Evolutionary conservation across 2,329 filamentous ascomycete genomes (phyloP).

Genomic region (Verticillium tricorpus): DNA sequence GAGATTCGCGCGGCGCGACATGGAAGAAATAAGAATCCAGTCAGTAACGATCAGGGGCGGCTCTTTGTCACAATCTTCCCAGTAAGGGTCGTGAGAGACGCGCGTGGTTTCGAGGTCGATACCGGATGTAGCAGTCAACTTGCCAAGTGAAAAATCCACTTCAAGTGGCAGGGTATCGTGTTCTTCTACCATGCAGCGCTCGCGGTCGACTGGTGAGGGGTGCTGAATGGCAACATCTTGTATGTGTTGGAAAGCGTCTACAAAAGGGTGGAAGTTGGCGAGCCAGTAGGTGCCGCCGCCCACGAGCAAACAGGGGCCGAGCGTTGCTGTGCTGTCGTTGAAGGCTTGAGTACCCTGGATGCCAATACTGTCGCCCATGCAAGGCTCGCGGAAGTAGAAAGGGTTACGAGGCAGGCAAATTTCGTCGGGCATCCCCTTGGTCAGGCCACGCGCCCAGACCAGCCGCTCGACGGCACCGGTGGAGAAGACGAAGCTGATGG

Average conservation of each 20-base stretch:
- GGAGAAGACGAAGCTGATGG: conserved; percentile 32
- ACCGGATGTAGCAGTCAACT: conserved; percentile 34
- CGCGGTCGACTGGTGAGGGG: conserved; percentile 35
- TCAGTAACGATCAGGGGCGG: conserved; percentile 37
- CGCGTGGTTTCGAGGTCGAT: conserved; percentile 36
- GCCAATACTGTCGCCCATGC: conserved; percentile 43
- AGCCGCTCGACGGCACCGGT: conserved; percentile 30
- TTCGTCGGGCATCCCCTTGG: conserved; percentile 32
- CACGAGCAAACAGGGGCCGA: conserved; percentile 34
- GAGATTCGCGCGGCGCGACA: conserved; percentile 31
- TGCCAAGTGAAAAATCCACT: conserved; percentile 26
- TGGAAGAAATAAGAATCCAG: conserved; percentile 35
- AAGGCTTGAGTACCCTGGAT: conserved; percentile 21
- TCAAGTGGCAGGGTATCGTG: conserved; percentile 30
- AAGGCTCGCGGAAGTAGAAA: conserved; percentile 34
- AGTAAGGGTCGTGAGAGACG: conserved; percentile 38
- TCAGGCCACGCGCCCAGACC: conserved; percentile 35
- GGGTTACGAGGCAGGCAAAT: conserved; percentile 36
- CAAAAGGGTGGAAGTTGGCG: conserved; percentile 39
- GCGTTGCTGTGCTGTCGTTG: conserved; percentile 33
- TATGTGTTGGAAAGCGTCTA: conserved; percentile 26
- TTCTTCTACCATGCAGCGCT: conserved; percentile 24
- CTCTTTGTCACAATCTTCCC: conserved; percentile 35
- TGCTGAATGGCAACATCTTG: conserved; percentile 29
- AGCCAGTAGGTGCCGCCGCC: conserved; percentile 35